phyloP scores from a whole-genome alignment of 306 rosid species.

The Lathyrus sativus region DNA sequence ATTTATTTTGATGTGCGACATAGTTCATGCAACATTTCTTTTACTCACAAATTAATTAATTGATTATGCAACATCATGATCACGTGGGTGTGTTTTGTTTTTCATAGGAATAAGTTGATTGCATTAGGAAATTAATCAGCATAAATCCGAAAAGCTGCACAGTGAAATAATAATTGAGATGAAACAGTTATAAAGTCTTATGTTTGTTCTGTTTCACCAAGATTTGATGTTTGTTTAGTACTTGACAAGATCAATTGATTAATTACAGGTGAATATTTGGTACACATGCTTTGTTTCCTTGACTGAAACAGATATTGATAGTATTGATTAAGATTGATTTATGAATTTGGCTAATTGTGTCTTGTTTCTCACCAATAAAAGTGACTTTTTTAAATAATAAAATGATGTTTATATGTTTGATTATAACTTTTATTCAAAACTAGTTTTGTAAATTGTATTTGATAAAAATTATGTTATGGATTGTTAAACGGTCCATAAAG shows the following conservation, averaged over 20 bases:
- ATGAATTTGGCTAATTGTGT: background rate
- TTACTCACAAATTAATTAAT: background rate
- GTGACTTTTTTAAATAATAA: too few species aligned
- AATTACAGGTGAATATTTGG: background rate
- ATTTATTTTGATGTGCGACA: background rate
- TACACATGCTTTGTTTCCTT: conserved; percentile 3
- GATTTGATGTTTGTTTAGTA: conserved; percentile 3
- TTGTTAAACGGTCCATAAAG: too few species aligned
- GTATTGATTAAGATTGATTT: background rate
- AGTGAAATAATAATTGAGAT: conserved; percentile 12
- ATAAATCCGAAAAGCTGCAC: background rate
- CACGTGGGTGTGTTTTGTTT: conserved; percentile 30
- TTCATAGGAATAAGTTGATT: conserved; percentile 16
- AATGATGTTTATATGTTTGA: too few species aligned
- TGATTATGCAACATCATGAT: conserved; percentile 7
- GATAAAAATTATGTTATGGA: too few species aligned
- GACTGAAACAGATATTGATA: conserved; percentile 18
- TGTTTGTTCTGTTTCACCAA: conserved; percentile 4
- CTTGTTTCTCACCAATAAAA: too few species aligned
- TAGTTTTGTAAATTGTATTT: too few species aligned
- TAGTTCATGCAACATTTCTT: background rate
- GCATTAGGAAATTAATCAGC: conserved; percentile 10
- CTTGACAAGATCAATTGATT: conserved; percentile 3
- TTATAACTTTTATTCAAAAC: too few species aligned
- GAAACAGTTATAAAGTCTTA: background rate